Conservation (phyloP, 2,329 filamentous ascomycete genomes). For the Scleromitrula shiraiana region DNA sequence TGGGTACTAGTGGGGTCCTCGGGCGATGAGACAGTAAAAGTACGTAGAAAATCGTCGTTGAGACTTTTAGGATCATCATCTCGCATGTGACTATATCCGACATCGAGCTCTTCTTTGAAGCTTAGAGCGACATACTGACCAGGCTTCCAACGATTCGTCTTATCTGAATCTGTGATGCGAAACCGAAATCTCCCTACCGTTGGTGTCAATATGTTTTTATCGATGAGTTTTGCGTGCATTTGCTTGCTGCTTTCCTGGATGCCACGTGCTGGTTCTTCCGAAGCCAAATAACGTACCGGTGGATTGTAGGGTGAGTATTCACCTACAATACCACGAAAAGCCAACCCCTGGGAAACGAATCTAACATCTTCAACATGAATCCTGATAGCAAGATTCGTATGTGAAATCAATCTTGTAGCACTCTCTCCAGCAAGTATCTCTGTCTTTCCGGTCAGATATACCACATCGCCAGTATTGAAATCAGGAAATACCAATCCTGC, state of each 20-base stretch:
- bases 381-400: slow-evolving; percentile 64
- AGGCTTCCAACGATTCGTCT: slow-evolving; percentile 44
- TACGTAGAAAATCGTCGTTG: slow-evolving; percentile 78
- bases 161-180: slow-evolving; percentile 33
- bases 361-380: slow-evolving; percentile 53
- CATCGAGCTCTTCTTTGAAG: slow-evolving; percentile 59
- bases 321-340: slow-evolving; percentile 54
- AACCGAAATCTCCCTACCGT: slow-evolving; percentile 60
- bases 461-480: slow-evolving; percentile 61
- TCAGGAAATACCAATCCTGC: slow-evolving; percentile 68
- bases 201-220: slow-evolving; percentile 54
- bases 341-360: slow-evolving; percentile 56
- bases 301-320: slow-evolving; percentile 75
- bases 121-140: slow-evolving; percentile 75
- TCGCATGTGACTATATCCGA: slow-evolving; percentile 76
- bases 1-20: slow-evolving; percentile 14
- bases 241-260: slow-evolving; percentile 11
- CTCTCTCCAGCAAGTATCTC: slow-evolving; percentile 57
- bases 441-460: slow-evolving; percentile 63
- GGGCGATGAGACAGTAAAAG: slow-evolving; percentile 68
- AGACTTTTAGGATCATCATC: slow-evolving; percentile 70
- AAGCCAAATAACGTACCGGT: slow-evolving; percentile 53
- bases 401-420: slow-evolving; percentile 55
- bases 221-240: slow-evolving; percentile 45
- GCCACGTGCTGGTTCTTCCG: slow-evolving; percentile 41